phyloP scores from a whole-genome alignment of 495 filamentous ascomycete species.

The Clavariopsis aquatica region DNA sequence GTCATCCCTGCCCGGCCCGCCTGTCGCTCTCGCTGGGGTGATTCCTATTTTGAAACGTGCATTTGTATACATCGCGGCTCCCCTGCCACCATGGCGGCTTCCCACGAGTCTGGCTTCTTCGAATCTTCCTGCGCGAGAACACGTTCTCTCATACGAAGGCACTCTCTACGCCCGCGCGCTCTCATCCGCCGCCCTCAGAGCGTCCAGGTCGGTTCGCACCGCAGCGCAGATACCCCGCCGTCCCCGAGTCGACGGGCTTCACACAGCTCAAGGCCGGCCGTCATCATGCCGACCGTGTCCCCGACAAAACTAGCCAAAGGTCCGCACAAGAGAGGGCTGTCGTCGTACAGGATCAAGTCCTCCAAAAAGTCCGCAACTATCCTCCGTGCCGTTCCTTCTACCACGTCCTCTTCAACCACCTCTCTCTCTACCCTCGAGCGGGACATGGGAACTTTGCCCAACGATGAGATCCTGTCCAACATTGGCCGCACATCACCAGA shows the following conservation, averaged over 20 bases:
- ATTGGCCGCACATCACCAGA: constrained; percentile 30
- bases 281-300: constrained; percentile 1
- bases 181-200: constrained; percentile 8
- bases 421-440: constrained; percentile 39
- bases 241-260: constrained; percentile 10
- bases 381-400: constrained; percentile 38
- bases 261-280: constrained; percentile 10
- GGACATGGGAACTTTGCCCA: constrained; percentile 44
- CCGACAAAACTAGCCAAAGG: constrained; percentile 1
- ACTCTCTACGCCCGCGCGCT: background rate
- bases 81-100: constrained; percentile 23
- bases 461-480: constrained; percentile 39
- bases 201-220: constrained; percentile 14
- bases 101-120: constrained; percentile 21
- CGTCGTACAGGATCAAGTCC: constrained; percentile 18
- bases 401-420: constrained; percentile 12
- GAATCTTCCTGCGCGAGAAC: constrained; percentile 21
- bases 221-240: constrained; percentile 4
- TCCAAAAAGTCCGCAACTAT: constrained; percentile 34
- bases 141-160: constrained; percentile 14
- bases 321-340: constrained; percentile 8
- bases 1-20: constrained; percentile 4
- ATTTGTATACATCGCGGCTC: constrained; percentile 26
- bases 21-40: constrained; percentile 13
- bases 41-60: constrained; percentile 33